These are phyloP conservation scores for Cordyceps militaris DNA, from an alignment of 2,329 filamentous ascomycete genomes.

Conservation along the genomic window DNA sequence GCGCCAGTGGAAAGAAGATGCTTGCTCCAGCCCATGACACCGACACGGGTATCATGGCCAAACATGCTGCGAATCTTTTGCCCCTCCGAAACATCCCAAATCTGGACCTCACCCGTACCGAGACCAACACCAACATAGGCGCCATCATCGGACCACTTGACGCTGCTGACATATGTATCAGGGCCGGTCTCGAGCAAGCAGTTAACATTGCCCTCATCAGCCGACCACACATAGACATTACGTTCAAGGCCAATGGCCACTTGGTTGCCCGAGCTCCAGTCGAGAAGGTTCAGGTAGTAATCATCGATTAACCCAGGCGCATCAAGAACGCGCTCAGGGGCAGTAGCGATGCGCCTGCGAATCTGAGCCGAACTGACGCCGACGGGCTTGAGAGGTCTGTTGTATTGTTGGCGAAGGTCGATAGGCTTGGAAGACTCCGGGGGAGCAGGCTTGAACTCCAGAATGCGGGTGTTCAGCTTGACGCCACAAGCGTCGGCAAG, in stretches of 20 bases:
- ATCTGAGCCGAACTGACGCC: conserved; percentile 73
- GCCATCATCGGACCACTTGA: conserved; percentile 97
- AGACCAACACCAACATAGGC: conserved; percentile 95
- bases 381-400: conserved; percentile 80
- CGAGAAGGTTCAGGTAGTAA: conserved; percentile 97
- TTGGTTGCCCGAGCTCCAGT: conserved; percentile 97
- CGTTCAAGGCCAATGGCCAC: conserved; percentile 96
- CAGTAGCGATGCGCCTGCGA: conserved; percentile 85
- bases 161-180: conserved; percentile 94
- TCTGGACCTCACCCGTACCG: conserved; percentile 93
- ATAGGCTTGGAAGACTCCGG: conserved; percentile 98
- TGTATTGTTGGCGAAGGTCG: conserved; percentile 95
- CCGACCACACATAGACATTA: conserved; percentile 97
- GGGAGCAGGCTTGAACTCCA: conserved; percentile 96
- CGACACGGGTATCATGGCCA: conserved; percentile 91
- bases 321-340: conserved; percentile 92
- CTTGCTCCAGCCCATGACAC: conserved; percentile 99
- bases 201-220: conserved; percentile 82
- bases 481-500: conserved; percentile 88
- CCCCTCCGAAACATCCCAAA: conserved; percentile 95
- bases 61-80: conserved; percentile 98
- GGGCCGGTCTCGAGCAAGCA: conserved; percentile 79
- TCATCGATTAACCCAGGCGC: conserved; percentile 94
- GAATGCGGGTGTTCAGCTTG: conserved; percentile 86
- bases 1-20: conserved; percentile 93